A percentile compares a stretch with the other conserved stretches of the same genome.
Conservation (phyloP, 2,329 filamentous ascomycete species). For the Ceratocystis colombiana region DNA sequence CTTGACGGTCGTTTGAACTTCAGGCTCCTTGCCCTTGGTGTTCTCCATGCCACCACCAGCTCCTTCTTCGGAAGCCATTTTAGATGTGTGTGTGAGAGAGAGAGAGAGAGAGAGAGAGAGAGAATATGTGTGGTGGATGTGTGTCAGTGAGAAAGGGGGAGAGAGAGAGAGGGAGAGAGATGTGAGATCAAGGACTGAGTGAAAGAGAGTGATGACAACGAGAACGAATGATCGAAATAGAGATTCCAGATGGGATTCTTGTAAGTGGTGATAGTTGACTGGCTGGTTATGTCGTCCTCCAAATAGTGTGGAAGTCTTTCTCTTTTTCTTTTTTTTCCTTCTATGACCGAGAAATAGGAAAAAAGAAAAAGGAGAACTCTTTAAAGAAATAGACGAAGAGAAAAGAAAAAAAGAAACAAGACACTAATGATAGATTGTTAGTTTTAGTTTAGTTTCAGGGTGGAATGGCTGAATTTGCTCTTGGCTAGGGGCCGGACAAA, state of each 20-base stretch:
- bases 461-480: conserved; percentile 7
- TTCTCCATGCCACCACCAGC: conserved; percentile 37
- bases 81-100: neutral
- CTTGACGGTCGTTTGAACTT: conserved; percentile 21
- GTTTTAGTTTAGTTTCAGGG: conserved; percentile 16
- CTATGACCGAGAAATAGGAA: neutral
- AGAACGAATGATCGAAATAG: conserved; percentile 1
- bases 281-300: neutral
- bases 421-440: conserved; percentile 10
- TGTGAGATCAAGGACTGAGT: neutral
- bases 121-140: conserved; percentile 12
- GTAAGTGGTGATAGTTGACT: conserved; percentile 8
- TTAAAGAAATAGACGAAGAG: too few relatives aligned
- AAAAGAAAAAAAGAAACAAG: conserved; percentile 10
- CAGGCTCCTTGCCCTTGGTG: conserved; percentile 25
- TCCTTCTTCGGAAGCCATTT: conserved; percentile 40
- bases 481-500: conserved; percentile 14
- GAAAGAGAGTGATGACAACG: neutral
- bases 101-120: neutral
- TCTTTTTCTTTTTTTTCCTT: neutral
- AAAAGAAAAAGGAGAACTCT: conserved; percentile 2
- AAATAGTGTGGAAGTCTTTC: neutral
- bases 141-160: neutral
- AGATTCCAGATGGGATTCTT: conserved; percentile 14
- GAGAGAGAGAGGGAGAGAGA: neutral